These are phyloP conservation scores for Selenicereus undatus DNA, from an alignment of 148 eudicot species.

Conservation along the genomic window DNA sequence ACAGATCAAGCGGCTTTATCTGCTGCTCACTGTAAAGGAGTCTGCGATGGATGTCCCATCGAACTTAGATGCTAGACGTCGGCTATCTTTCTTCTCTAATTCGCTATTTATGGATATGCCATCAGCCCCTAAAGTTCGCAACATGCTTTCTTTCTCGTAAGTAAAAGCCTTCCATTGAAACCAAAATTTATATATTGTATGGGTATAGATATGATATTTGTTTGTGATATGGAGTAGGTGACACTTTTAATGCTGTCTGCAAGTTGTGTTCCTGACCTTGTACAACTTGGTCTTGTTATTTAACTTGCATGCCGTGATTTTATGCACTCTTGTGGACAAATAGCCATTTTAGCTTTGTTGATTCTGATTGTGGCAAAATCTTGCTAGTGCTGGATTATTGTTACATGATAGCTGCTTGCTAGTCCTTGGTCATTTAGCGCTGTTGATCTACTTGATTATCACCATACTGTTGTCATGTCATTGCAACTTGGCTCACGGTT, in stretches of 20 bases:
- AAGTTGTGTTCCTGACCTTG: background rate
- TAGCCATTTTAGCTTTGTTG: background rate
- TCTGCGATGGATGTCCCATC: conserved; percentile 99
- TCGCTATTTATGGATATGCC: conserved; percentile 99
- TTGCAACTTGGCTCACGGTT: background rate
- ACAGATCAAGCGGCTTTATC: conserved; percentile 82
- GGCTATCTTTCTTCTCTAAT: conserved; percentile 92
- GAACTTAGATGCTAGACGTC: conserved; percentile 92
- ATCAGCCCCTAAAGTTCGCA: conserved; percentile 90
- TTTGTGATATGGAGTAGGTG: background rate
- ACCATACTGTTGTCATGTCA: background rate
- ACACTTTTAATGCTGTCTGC: background rate
- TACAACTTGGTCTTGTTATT: background rate
- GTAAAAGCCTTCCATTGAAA: conserved; percentile 20
- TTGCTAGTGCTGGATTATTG: background rate
- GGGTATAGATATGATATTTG: background rate
- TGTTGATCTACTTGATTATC: background rate
- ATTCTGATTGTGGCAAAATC: background rate
- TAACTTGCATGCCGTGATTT: background rate
- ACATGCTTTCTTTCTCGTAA: conserved; percentile 99
- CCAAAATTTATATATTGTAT: background rate
- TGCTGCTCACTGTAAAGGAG: conserved; percentile 93
- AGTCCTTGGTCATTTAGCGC: background rate
- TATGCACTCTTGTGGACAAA: background rate
- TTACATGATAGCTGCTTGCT: background rate